Evolutionary conservation across 257 asterid genomes (phyloP).

Genomic region (Gynochthodes officinalis): DNA sequence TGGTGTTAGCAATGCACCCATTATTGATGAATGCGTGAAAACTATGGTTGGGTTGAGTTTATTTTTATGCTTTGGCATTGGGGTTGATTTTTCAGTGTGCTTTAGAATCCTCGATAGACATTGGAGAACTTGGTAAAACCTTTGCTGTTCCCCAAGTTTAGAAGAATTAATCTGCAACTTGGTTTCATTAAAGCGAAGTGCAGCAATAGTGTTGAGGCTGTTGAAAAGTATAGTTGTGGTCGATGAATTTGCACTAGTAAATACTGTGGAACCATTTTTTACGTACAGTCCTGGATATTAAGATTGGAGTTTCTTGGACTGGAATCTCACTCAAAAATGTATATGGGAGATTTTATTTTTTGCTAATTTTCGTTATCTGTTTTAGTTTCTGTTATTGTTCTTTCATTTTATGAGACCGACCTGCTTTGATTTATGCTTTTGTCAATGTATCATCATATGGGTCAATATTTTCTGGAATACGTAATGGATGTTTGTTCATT

Average conservation of each 20-base stretch:
- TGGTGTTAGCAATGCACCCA: neutral
- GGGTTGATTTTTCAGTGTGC: neutral
- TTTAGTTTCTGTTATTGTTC: neutral
- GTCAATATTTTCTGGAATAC: slow-evolving; percentile 4
- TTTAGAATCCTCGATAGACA: neutral
- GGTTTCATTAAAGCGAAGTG: neutral
- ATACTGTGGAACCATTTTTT: neutral
- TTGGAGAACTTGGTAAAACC: slow-evolving; percentile 4
- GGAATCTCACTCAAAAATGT: neutral
- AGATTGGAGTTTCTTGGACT: neutral
- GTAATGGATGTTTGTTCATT: neutral
- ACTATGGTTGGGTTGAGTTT: neutral
- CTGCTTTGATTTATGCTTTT: neutral
- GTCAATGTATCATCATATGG: neutral
- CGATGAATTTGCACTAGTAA: neutral
- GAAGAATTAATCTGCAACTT: neutral
- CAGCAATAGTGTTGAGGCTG: neutral
- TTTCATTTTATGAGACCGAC: neutral
- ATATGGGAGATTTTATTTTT: no score
- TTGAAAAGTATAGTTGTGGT: no score
- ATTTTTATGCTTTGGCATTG: neutral
- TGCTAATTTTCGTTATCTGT: neutral
- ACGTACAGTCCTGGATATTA: neutral
- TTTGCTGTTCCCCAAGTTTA: neutral
- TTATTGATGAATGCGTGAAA: neutral